Evolutionary conservation across 2,329 filamentous ascomycete species (phyloP).

Genomic region (Botryotinia convoluta): DNA sequence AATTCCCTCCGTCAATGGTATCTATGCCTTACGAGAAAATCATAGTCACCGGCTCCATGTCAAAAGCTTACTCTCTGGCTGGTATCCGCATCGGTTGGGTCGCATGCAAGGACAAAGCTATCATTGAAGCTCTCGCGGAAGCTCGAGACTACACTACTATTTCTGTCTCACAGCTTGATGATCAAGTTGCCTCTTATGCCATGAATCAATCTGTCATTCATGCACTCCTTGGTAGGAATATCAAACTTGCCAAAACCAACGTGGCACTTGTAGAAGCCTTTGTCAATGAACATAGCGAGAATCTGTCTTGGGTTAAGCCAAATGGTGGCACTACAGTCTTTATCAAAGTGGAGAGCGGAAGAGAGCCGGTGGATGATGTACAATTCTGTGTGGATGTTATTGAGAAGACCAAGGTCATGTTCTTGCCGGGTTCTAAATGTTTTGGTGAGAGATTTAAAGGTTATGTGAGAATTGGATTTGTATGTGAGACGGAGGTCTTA

Average conservation of each 20-base stretch:
- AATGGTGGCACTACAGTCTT: constrained; percentile 79
- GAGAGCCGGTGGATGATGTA: constrained; percentile 64
- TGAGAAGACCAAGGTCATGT: constrained; percentile 67
- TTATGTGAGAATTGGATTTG: constrained; percentile 76
- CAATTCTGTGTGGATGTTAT: constrained; percentile 68
- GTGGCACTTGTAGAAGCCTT: constrained; percentile 64
- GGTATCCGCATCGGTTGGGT: constrained; percentile 84
- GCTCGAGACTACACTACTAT: constrained; percentile 84
- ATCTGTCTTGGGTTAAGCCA: constrained; percentile 69
- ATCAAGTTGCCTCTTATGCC: constrained; percentile 73
- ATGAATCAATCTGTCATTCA: constrained; percentile 64
- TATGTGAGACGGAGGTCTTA: constrained; percentile 67
- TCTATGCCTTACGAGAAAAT: constrained; percentile 69
- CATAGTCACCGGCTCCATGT: constrained; percentile 76
- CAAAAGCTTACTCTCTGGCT: constrained; percentile 80
- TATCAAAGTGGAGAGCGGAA: constrained; percentile 56
- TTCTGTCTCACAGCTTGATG: constrained; percentile 78
- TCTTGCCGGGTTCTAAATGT: constrained; percentile 69
- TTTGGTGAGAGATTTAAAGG: constrained; percentile 75
- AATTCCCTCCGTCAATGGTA: constrained; percentile 66
- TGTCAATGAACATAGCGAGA: constrained; percentile 55
- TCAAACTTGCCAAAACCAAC: constrained; percentile 66
- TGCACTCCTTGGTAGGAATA: constrained; percentile 60
- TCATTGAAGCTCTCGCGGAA: constrained; percentile 62
- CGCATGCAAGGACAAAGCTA: constrained; percentile 58